These are phyloP conservation scores for Fusarium foetens DNA, from an alignment of 2,329 filamentous ascomycete genomes.

Conservation along the genomic window DNA sequence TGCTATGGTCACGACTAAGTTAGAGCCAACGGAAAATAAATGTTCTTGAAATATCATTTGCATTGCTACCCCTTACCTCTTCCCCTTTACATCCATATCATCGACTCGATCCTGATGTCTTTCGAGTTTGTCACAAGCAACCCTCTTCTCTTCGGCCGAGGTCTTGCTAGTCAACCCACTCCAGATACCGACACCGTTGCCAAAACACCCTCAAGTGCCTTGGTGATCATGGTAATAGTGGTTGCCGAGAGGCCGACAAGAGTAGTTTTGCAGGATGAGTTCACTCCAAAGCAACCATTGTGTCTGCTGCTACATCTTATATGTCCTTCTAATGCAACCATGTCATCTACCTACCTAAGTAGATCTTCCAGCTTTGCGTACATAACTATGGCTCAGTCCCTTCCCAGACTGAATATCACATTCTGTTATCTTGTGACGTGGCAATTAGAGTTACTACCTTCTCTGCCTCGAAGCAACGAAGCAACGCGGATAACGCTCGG, in stretches of 20 bases:
- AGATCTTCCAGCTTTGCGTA: neutral
- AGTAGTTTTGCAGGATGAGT: neutral
- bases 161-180: neutral
- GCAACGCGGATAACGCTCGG: neutral
- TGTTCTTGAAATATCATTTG: neutral
- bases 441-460: neutral
- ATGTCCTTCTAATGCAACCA: neutral
- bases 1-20: constrained; percentile 1
- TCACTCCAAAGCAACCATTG: neutral
- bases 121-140: neutral
- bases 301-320: neutral
- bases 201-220: neutral
- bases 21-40: constrained; percentile 11
- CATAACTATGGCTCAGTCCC: neutral
- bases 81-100: neutral
- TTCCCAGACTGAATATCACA: neutral
- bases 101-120: neutral
- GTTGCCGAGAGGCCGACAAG: neutral
- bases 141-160: neutral
- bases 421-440: neutral
- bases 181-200: neutral
- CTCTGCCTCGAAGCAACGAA: neutral
- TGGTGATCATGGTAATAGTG: neutral
- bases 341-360: neutral
- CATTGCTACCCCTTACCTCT: neutral